Base-by-base conservation (phyloP, 495 filamentous ascomycete genomes). In the Penicillium arizonense region DNA sequence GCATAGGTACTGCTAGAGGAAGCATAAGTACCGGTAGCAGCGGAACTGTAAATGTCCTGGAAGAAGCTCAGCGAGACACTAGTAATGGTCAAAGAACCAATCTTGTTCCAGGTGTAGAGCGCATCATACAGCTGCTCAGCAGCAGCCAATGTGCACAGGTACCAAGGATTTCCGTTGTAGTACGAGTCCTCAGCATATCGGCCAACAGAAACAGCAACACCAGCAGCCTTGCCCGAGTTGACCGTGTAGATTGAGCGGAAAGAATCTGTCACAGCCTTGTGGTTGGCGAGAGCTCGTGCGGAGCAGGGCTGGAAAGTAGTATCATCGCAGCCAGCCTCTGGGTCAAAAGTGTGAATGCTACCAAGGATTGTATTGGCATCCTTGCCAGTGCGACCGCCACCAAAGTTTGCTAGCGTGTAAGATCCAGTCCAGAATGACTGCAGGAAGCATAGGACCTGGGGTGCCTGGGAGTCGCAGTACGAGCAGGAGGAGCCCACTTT, bases 131-230 rank as follows among this genome's bases (percentile, higher is more conserved):
- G 73, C 57, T 80, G 78, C 62, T 88, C 85, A 9, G 83, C 85
- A 2, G 83, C 83, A 9, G 82, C 83, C 38, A 86, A 67, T 2
- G 83, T 87, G 55, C 73, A 73, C 8, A 89, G 73, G 56, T 84
- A 87, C 85, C 84, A 87, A 3, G 83, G 83, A 65, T 87, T 85
- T 14, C 84, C 86, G 52, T 81, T 78, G 55, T 83, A 86, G 67
- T 89, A 90, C 0, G 68, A 57, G 51, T 90, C 87, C 57, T 88
- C 85, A 2, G 84, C 68, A 64, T 90, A 90, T 10, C 87, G 72
- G 48, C 87, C 87, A n/a, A 88, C 77, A 13, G 86, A 82, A 28
- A 85, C 76, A 8, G 84, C 84, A 6, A 66, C 30, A 11, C 68
- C 68, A 1, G 55, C 48, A 5, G 57, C 44, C 11, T 67, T 67